Conservation (phyloP, 1,284 basidiomycete genomes). For the Coniferiporia weirii region DNA sequence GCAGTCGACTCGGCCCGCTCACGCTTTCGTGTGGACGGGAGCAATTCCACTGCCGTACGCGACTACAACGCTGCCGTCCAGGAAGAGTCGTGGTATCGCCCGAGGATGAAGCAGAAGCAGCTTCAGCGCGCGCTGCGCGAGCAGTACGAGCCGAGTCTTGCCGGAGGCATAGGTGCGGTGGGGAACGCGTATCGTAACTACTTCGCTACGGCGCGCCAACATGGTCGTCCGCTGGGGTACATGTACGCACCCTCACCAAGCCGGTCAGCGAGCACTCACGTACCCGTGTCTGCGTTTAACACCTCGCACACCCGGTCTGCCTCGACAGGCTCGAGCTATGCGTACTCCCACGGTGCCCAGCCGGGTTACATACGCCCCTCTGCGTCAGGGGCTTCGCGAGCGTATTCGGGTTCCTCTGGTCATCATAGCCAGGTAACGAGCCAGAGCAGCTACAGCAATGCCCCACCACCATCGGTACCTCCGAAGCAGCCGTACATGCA, state of each 20-base stretch:
- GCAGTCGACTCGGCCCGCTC: not conserved
- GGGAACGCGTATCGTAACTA: not conserved
- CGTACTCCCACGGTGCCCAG: not conserved
- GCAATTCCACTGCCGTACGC: not conserved
- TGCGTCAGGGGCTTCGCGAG: not conserved
- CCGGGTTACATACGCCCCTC: not conserved
- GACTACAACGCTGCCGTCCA: not conserved
- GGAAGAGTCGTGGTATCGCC: slow-evolving; percentile 11
- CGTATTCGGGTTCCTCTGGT: not conserved
- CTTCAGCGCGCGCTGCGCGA: not conserved
- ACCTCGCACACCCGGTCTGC: not conserved
- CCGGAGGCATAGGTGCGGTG: not conserved
- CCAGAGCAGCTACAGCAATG: not conserved
- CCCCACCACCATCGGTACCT: not conserved
- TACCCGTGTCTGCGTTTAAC: not conserved
- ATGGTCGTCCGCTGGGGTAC: slow-evolving; percentile 9
- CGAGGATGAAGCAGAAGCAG: not conserved
- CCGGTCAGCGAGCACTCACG: not conserved
- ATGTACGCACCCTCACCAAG: slow-evolving; percentile 11
- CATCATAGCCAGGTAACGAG: not conserved
- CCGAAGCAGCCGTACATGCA: not conserved
- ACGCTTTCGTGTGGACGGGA: not conserved
- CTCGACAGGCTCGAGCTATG: not conserved
- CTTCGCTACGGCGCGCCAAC: not conserved
- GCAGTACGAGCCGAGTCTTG: not conserved